These are phyloP conservation scores for Colletotrichum gloeosporioides DNA, from an alignment of 2,329 filamentous ascomycete species.

Conservation along the genomic window DNA sequence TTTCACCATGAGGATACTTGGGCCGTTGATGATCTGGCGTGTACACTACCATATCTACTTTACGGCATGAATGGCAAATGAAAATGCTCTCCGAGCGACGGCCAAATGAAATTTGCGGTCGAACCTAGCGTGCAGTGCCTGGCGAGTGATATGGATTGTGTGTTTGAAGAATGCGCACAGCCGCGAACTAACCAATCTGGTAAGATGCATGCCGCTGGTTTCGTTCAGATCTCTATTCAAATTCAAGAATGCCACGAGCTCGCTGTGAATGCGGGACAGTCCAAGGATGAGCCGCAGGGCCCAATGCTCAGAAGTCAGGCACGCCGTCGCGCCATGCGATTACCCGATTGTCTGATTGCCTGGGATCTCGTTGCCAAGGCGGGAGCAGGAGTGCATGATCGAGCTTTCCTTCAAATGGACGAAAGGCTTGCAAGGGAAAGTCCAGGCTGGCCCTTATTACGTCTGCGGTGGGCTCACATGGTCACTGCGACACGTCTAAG, in stretches of 20 bases:
- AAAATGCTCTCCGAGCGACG: neutral
- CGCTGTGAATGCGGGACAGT: neutral
- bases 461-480: conserved; percentile 17
- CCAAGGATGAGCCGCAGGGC: neutral
- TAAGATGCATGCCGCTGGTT: neutral
- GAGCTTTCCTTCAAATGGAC: neutral
- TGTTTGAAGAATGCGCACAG: neutral
- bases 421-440: neutral
- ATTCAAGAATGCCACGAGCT: neutral
- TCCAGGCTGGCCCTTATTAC: neutral
- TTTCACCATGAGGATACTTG: neutral
- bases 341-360: neutral
- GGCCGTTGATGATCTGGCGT: neutral
- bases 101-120: neutral
- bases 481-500: neutral
- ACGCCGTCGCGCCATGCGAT: neutral
- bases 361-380: neutral
- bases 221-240: neutral
- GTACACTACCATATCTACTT: conserved; percentile 7
- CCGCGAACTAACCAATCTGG: neutral
- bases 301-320: neutral
- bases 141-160: neutral
- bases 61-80: neutral
- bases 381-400: neutral
- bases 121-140: neutral